Base-by-base conservation (phyloP, 192 early-diverging fungal genomes). In the Backusella psychrophila region DNA sequence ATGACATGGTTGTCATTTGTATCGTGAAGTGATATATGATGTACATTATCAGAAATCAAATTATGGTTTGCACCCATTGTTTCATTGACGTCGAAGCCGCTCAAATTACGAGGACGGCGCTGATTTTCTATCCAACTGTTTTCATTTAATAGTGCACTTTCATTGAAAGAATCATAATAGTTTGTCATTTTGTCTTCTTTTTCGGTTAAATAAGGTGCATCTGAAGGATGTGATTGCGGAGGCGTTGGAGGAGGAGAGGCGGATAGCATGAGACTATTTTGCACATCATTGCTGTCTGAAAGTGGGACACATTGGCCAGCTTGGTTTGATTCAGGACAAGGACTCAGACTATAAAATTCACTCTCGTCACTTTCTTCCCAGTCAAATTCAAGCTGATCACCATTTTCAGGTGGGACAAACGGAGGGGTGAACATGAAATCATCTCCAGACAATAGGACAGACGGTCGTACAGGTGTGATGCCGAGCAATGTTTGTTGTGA, bases 361-460 rank as follows among this genome's bases (percentile, higher is more conserved):
- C 59, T 38, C 35, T 59, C 21, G 26, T 73, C 44, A n/a, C 33
- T 73, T 1, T 26, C 17, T 29, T 73, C 33, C 33, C 34, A 35
- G 17, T 34, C 21, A 66, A 53, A 59, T 8, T 65, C 31, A 39
- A 9, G 39, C 35, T 66, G 33, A 1, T 36, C 33, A 12, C 17
- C n/a, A 49, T 49, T 34, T 33, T 53, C 52, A 5, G 42, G 53
- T 7, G 19, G 42, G 6, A 49, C 34, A 26, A 80, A 42, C 1
- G 80, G 76, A 15, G 80, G 80, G 1, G 80, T 81, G 31, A 77
- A 81, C 80, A 81, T 81, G 23, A 75, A 81, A 21, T 81, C 75
- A 39, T 81, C 80, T 21, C 76, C 72, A 31, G 80, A 73, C 8
- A 81, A 34, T n/a, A 77, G 12, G 3, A 81, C 80, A 17, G 56